Evolutionary conservation across 2,329 filamentous ascomycete species (phyloP).

Genomic region (Aspergillus phoenicis): DNA sequence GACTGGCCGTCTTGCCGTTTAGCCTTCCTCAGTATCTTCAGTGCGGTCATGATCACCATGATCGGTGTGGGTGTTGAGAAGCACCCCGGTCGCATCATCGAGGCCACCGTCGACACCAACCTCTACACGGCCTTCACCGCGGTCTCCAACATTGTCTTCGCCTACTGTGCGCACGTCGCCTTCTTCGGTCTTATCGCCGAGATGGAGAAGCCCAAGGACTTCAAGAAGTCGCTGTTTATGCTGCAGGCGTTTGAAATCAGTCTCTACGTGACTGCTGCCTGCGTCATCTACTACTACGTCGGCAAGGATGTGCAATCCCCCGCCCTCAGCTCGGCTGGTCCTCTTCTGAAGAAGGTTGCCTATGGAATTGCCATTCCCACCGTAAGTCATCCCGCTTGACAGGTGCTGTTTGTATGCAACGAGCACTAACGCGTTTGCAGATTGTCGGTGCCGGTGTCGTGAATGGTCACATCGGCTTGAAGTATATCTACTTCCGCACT

Average conservation of each 20-base stretch:
- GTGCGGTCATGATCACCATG: slow-evolving; percentile 69
- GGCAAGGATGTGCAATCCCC: slow-evolving; percentile 64
- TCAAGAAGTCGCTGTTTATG: slow-evolving; percentile 61
- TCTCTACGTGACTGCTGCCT: slow-evolving; percentile 66
- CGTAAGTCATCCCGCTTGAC: slow-evolving; percentile 15
- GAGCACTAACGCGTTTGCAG: slow-evolving; percentile 14
- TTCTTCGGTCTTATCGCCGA: slow-evolving; percentile 69
- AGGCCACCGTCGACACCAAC: slow-evolving; percentile 44
- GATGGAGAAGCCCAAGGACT: slow-evolving; percentile 61
- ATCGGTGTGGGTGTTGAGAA: slow-evolving; percentile 62
- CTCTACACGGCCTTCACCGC: slow-evolving; percentile 59
- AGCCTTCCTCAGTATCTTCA: slow-evolving; percentile 65
- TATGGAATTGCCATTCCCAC: slow-evolving; percentile 70
- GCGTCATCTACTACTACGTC: slow-evolving; percentile 67
- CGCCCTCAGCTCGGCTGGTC: slow-evolving; percentile 63
- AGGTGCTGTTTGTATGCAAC: too few species aligned
- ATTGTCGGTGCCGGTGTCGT: slow-evolving; percentile 71
- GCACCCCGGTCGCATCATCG: slow-evolving; percentile 40
- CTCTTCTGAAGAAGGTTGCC: slow-evolving; percentile 61
- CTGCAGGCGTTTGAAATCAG: slow-evolving; percentile 60
- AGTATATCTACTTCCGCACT: slow-evolving; percentile 66
- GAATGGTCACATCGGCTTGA: slow-evolving; percentile 65
- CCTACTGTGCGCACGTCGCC: slow-evolving; percentile 54
- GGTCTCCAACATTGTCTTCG: slow-evolving; percentile 12
- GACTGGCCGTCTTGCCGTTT: neutral